A percentile compares a stretch with the other conserved stretches of the same genome.
Evolutionary conservation across 2,329 filamentous ascomycete genomes (phyloP).

Genomic region (Mycosphaerella arachidis): DNA sequence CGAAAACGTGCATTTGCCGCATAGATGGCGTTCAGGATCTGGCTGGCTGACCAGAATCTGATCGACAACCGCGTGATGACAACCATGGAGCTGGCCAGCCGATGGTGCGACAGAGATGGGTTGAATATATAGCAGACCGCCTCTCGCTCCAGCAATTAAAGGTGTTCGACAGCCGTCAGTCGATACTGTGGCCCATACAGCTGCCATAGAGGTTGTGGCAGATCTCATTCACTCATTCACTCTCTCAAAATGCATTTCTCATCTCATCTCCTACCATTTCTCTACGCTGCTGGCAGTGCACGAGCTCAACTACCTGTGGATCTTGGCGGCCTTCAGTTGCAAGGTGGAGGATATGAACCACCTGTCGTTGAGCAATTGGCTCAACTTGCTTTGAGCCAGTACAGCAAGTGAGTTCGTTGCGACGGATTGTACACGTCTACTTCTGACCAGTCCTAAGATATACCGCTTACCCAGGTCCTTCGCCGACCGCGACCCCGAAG

Average conservation of each 20-base stretch:
- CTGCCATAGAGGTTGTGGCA: background rate
- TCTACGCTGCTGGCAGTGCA: slow-evolving; percentile 15
- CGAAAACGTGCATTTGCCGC: background rate
- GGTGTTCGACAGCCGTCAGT: background rate
- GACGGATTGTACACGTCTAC: too few relatives aligned
- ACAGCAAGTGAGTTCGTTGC: background rate
- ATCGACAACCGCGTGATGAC: background rate
- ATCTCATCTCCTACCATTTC: slow-evolving; percentile 10
- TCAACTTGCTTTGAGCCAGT: background rate
- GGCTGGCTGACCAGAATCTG: background rate
- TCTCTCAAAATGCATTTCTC: slow-evolving; percentile 12
- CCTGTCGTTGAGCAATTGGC: background rate
- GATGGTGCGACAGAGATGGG: background rate
- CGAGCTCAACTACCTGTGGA: slow-evolving; percentile 9
- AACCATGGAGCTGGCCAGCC: background rate
- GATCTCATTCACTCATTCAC: background rate
- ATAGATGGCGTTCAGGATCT: background rate
- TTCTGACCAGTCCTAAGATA: slow-evolving; percentile 3
- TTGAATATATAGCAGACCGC: background rate
- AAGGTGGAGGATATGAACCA: background rate
- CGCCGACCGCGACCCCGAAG: slow-evolving; percentile 4
- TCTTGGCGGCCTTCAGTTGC: background rate
- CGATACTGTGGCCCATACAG: background rate
- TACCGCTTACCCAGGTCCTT: slow-evolving; percentile 6
- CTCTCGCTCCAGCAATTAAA: background rate